Evolutionary conservation across 306 rosid genomes (phyloP), one percentile per base, ranked within the genome.

Genomic region (Glycine latifolia): DNA sequence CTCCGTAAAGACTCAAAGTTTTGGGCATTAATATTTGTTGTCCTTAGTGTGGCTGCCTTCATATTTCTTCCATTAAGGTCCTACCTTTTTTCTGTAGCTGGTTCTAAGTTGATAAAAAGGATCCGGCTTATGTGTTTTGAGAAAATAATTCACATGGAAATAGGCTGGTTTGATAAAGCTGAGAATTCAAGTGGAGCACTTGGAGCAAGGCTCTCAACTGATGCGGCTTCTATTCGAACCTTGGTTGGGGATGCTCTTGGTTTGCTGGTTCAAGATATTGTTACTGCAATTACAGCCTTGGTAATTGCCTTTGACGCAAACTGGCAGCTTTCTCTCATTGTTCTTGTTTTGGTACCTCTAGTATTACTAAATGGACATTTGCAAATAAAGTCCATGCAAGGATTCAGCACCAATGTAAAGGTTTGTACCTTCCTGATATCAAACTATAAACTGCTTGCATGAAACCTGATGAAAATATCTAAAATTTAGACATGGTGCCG

Each of bases 101-200:
- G 98, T 17, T 78, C 87, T 56, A 90, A 81, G 82, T 83, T 91
- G 76, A 90, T 90, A 46, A 87, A 79, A 73, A 79, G 92, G 78
- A 86, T 90, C 53, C 85, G 97, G 39, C 75, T 79, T 75, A 87
- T 87, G 87, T 90, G 93, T 69, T 94, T 90, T 13, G 86, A 91
- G 82, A 91, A 88, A 79, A 86, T 91, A 67, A 84, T 90, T 84
- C 84, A 88, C 81, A 90, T 90, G 94, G 98, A 94, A 87, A 79
- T 91, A 72, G 84, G 89, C 67, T 91, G 98, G 98, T 94, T 91
- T 61, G 98, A 94, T 44, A 80, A 88, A 61, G 77, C 76, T 12
- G 93, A 91, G 71, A 82, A 94, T 85, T 91, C 97, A 39, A 92
- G 94, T 69, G 92, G 98, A 60, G 77, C 89, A 63, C 86, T 94